Evolutionary conservation across 176 grass and related monocot species (phyloP).

Genomic region (Miscanthus lutarioriparius): DNA sequence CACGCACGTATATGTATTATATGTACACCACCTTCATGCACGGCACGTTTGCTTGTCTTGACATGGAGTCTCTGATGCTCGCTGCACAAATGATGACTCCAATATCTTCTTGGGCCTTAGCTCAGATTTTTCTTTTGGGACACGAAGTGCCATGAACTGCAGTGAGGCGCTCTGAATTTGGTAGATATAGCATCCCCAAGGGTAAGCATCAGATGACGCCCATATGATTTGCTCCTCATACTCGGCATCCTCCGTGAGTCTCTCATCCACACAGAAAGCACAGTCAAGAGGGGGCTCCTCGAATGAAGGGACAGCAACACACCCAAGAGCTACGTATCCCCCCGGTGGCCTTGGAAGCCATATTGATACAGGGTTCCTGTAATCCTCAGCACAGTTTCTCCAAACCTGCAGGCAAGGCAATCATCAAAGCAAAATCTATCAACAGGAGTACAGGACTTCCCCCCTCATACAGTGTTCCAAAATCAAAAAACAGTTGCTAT

Average conservation of each 20-base stretch:
- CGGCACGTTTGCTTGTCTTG: neutral
- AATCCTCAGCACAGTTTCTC: slow-evolving; percentile 90
- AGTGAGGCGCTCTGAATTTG: slow-evolving; percentile 73
- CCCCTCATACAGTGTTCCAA: neutral
- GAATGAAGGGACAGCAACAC: slow-evolving; percentile 67
- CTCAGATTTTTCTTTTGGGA: slow-evolving; percentile 62
- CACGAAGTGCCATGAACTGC: slow-evolving; percentile 79
- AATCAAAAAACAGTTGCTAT: neutral
- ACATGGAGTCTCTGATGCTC: slow-evolving; percentile 7
- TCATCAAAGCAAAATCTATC: slow-evolving; percentile 22
- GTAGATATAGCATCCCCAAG: slow-evolving; percentile 92
- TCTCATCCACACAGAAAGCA: slow-evolving; percentile 62
- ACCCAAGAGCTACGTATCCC: slow-evolving; percentile 73
- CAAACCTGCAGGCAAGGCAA: slow-evolving; percentile 59
- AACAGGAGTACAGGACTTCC: neutral
- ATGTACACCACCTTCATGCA: slow-evolving; percentile 29
- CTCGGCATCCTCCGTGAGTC: slow-evolving; percentile 53
- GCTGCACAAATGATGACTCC: slow-evolving; percentile 25
- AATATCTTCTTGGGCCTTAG: slow-evolving; percentile 62
- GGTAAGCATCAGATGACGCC: slow-evolving; percentile 75
- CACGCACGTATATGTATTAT: slow-evolving; percentile 19
- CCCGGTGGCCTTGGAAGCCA: slow-evolving; percentile 88
- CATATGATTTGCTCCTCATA: slow-evolving; percentile 92
- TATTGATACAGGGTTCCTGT: slow-evolving; percentile 64
- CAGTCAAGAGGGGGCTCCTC: slow-evolving; percentile 65